A percentile compares a stretch with the other conserved stretches of the same genome.
These are phyloP conservation scores for Macrophomina tecta DNA, from an alignment of 2,329 filamentous ascomycete species.

Conservation along the genomic window DNA sequence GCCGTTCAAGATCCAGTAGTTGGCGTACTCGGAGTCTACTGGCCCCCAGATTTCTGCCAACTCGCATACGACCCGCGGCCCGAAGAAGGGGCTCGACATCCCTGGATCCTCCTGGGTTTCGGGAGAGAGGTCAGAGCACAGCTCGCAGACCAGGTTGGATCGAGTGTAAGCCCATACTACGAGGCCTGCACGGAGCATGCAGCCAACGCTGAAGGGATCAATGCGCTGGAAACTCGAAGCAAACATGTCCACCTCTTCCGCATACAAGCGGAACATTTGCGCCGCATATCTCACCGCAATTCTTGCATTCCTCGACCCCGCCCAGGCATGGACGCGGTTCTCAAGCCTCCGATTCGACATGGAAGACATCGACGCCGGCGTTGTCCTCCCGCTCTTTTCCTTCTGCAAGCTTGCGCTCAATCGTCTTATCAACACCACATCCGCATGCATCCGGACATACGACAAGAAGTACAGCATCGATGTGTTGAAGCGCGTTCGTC, in stretches of 20 bases:
- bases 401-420: neutral
- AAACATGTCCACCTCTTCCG: neutral
- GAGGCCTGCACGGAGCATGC: conserved; percentile 5
- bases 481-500: neutral
- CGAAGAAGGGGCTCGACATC: neutral
- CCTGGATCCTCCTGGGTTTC: neutral
- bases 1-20: conserved; percentile 1
- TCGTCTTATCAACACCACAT: neutral
- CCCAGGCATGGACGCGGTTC: neutral
- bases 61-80: neutral
- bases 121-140: neutral
- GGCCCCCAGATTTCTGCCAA: conserved; percentile 1
- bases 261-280: neutral
- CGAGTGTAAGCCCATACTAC: conserved; percentile 7
- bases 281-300: neutral
- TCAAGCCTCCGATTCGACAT: neutral
- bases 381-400: neutral
- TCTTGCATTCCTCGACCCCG: neutral
- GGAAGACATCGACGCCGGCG: neutral
- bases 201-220: neutral
- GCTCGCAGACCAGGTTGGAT: neutral
- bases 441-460: neutral
- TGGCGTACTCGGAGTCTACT: neutral
- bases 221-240: neutral
- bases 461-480: neutral